Evolutionary conservation across 441 rosid genomes (phyloP), one percentile per base, ranked within the genome.

Genomic region (Bocquillonia castaneifolia): DNA sequence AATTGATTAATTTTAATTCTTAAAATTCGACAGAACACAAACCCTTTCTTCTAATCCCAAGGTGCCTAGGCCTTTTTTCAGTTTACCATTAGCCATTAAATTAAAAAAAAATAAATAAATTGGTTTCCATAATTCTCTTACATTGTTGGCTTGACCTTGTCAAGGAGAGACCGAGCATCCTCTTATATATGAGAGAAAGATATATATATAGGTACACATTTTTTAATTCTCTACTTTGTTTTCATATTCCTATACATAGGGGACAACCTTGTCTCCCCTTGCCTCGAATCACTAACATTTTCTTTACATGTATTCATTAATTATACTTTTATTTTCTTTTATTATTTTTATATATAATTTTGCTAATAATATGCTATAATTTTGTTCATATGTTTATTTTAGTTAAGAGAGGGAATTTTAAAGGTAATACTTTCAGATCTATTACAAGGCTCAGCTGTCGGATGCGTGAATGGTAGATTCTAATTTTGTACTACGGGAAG

Each of bases 201-300:
- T n/a, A n/a, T n/a, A n/a, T n/a, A n/a, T n/a, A n/a, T 72, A 61
- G 73, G 55, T 48, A 55, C 15, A 52, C 44, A 52, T 23, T 45
- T 61, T 36, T 67, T 59, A 69, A 61, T 47, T 55, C 67, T 67
- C 40, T 39, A 25, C 55, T 53, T 65, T 81, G 82, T 72, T 79
- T 83, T 78, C 82, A 78, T 69, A 76, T 78, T 82, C 79, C 83
- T 64, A 74, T 12, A 66, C 78, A 80, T 55, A 74, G 80, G 84
- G 79, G 85, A 86, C 95, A 85, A 57, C 84, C 76, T 70, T 82
- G 90, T 86, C 88, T 79, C 82, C 87, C n/a, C 79, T 64, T 73
- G 75, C 70, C 84, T 76, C 88, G 75, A 78, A 76, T 83, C 83
- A 73, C 85, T 28, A 74, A 65, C 73, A 67, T 56, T 68, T 47